These are phyloP conservation scores for Allium cepa DNA, from an alignment of 106 monocot genomes.

Conservation along the genomic window DNA sequence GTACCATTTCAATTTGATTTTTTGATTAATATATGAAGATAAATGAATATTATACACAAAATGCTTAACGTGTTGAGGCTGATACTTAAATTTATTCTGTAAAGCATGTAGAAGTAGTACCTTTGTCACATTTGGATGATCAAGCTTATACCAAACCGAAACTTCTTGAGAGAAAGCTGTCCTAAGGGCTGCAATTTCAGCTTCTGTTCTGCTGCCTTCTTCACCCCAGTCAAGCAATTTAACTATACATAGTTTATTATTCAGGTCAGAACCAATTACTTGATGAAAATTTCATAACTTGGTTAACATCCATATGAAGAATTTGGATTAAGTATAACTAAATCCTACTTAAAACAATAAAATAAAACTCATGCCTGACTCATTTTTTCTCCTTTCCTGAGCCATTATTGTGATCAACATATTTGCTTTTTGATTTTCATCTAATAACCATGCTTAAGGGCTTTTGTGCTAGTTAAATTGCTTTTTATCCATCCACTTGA, in stretches of 20 bases:
- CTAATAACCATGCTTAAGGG: neutral
- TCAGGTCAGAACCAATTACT: no score
- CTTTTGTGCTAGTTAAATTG: no score
- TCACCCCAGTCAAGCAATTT: conserved; percentile 65
- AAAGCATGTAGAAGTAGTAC: conserved; percentile 3
- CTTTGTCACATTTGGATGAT: conserved; percentile 60
- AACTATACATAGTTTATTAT: conserved; percentile 13
- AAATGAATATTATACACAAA: neutral
- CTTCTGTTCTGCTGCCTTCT: conserved; percentile 42
- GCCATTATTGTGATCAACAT: no score
- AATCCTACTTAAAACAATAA: no score
- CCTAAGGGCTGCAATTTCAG: conserved; percentile 33
- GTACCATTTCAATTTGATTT: no score
- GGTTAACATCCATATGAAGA: no score
- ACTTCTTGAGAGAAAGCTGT: conserved; percentile 40
- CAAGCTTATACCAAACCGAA: conserved; percentile 48
- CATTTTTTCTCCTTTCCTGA: no score
- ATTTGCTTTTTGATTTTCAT: neutral
- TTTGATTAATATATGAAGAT: neutral
- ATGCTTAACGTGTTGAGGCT: neutral
- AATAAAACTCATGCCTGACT: no score
- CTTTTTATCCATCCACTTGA: conserved; percentile 4
- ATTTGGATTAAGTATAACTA: no score
- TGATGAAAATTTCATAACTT: no score
- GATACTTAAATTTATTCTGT: neutral